phyloP scores from a whole-genome alignment of 352 stramenopile genomes.

The Globisporangium perplexum region DNA sequence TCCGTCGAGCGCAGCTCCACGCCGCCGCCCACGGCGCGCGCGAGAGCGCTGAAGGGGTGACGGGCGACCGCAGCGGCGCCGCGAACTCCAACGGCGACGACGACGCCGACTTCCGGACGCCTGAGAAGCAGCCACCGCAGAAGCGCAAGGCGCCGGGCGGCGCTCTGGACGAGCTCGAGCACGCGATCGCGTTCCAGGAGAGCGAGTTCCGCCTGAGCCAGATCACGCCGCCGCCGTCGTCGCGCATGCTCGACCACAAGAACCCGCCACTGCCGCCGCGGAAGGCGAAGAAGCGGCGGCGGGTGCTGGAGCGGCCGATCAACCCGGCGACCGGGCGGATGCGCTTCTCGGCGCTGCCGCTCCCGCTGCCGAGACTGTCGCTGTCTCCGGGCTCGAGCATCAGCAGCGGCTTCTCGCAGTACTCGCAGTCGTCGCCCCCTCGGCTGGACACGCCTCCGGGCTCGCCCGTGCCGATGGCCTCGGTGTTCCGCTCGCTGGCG shows the following conservation, averaged over 20 bases:
- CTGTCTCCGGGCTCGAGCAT: constrained; percentile 8
- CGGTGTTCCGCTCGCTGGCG: constrained; percentile 58
- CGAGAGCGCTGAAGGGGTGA: not conserved
- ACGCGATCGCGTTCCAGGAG: constrained; percentile 18
- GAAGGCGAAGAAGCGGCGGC: constrained; percentile 24
- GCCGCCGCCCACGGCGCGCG: not conserved
- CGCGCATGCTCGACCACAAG: constrained; percentile 56
- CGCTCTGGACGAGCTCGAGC: constrained; percentile 9
- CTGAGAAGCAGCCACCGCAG: constrained; percentile 10
- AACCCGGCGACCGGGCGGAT: constrained; percentile 11
- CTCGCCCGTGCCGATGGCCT: constrained; percentile 15
- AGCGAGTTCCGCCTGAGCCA: constrained; percentile 33
- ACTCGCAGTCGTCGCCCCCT: constrained; percentile 14
- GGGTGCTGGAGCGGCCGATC: constrained; percentile 11
- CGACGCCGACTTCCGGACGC: constrained; percentile 8
- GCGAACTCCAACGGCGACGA: constrained; percentile 1
- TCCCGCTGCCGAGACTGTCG: constrained; percentile 5
- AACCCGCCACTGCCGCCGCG: constrained; percentile 60
- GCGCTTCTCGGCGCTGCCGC: constrained; percentile 13
- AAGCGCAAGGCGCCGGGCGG: constrained; percentile 10
- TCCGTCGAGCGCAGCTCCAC: not conserved
- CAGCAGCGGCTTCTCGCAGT: constrained; percentile 12
- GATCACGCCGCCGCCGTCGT: constrained; percentile 56
- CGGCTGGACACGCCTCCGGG: constrained; percentile 30
- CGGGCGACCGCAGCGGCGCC: not conserved